Evolutionary conservation across 306 rosid species (phyloP).

Genomic region (Mucuna pruriens): DNA sequence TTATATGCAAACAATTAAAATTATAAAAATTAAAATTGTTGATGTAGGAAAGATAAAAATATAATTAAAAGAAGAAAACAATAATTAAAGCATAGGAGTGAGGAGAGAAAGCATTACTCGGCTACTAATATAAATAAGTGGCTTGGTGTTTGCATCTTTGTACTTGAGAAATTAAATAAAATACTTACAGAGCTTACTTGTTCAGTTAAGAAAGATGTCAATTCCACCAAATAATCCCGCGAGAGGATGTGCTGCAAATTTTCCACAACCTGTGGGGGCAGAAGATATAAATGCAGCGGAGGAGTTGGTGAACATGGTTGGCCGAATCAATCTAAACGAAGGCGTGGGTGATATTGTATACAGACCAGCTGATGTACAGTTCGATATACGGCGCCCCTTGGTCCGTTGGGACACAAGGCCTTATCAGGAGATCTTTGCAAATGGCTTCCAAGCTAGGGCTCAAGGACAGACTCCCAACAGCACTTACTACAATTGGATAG

Average conservation of each 20-base stretch:
- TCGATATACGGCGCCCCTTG: not conserved
- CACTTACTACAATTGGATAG: not conserved
- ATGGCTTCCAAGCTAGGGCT: slow-evolving; percentile 16
- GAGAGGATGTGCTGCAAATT: slow-evolving; percentile 6
- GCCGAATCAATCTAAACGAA: not conserved
- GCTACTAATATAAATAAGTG: too few relatives aligned
- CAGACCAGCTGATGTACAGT: not conserved
- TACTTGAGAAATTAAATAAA: too few relatives aligned
- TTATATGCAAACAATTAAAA: too few relatives aligned
- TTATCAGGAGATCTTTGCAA: not conserved
- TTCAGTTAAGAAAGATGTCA: not conserved
- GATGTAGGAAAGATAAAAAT: too few relatives aligned
- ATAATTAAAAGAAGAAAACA: too few relatives aligned
- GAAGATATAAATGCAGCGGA: not conserved
- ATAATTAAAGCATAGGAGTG: too few relatives aligned
- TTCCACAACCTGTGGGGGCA: not conserved
- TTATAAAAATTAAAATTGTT: too few relatives aligned
- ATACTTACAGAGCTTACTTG: too few relatives aligned
- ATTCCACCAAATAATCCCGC: not conserved
- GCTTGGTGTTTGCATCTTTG: too few relatives aligned
- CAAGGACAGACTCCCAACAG: not conserved
- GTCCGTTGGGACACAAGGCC: slow-evolving; percentile 8
- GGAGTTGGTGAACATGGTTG: not conserved
- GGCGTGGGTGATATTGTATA: not conserved
- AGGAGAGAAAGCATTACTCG: too few relatives aligned